A percentile compares a stretch with the other conserved stretches of the same genome.
Conservation (phyloP, 805 yeast genomes). For the Zygoascus ofunaensis region DNA sequence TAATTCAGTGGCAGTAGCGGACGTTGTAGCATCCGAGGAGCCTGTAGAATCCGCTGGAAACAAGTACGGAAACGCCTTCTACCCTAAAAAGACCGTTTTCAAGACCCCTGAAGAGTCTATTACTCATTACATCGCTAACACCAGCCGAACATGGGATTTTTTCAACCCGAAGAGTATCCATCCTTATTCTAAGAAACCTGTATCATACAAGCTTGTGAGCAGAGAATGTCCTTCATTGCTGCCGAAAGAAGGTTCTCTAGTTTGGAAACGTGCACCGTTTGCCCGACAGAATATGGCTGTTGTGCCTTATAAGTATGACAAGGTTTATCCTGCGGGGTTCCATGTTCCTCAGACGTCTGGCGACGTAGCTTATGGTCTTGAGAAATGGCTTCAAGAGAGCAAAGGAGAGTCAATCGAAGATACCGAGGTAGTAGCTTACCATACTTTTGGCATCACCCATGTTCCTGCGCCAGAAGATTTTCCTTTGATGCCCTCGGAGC, state of each 20-base stretch:
- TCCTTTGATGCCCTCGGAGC: conserved; percentile 85
- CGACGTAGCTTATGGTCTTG: conserved; percentile 21
- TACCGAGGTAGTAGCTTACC: conserved; percentile 68
- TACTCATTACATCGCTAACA: conserved; percentile 50
- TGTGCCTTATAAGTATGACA: conserved; percentile 62
- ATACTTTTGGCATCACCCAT: conserved; percentile 77
- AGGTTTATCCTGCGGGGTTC: conserved; percentile 66
- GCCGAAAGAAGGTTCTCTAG: conserved; percentile 66
- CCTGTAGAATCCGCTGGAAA: conserved; percentile 57
- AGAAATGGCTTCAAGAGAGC: conserved; percentile 28
- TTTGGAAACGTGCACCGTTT: conserved; percentile 77
- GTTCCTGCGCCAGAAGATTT: conserved; percentile 85
- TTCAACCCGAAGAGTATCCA: conserved; percentile 62
- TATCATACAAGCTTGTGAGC: conserved; percentile 68
- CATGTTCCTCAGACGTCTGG: conserved; percentile 31
- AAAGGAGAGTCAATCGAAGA: conserved; percentile 29
- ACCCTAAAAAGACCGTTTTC: conserved; percentile 51
- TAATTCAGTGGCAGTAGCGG: conserved; percentile 54
- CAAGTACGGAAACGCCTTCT: conserved; percentile 72
- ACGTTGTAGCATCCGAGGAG: conserved; percentile 57
- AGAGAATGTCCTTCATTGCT: conserved; percentile 59
- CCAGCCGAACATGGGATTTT: conserved; percentile 44
- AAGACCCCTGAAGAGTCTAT: conserved; percentile 51
- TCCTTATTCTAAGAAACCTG: conserved; percentile 65
- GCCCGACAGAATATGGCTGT: conserved; percentile 59